These are phyloP conservation scores for Suillus bovinus DNA, from an alignment of 768 basidiomycete species.

Conservation along the genomic window DNA sequence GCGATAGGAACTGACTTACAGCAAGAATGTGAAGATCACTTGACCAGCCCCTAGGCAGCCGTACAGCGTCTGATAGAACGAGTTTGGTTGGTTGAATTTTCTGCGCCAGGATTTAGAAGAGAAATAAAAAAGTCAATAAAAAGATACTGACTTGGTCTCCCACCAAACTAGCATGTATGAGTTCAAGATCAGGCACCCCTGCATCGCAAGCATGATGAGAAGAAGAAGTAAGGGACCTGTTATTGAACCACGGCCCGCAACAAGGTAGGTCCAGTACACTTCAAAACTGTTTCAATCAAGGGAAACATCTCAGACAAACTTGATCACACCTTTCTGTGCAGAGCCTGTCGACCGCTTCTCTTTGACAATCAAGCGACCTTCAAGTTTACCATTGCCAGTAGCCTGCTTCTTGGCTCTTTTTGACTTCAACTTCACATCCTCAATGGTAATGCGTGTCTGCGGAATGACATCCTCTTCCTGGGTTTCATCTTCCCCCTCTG, in stretches of 20 bases:
- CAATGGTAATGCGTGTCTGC: constrained; percentile 23
- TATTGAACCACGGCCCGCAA: constrained; percentile 51
- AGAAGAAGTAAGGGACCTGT: constrained; percentile 54
- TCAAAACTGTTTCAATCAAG: neutral
- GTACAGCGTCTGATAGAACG: constrained; percentile 67
- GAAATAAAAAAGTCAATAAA: neutral
- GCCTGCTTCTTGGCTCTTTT: constrained; percentile 34
- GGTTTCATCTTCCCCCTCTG: constrained; percentile 34
- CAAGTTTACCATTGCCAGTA: constrained; percentile 60
- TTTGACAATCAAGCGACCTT: constrained; percentile 71
- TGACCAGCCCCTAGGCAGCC: constrained; percentile 61
- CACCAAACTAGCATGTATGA: constrained; percentile 74
- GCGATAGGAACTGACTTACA: constrained; percentile 38
- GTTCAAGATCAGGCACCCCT: constrained; percentile 59
- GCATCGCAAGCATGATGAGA: constrained; percentile 55
- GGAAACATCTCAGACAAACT: neutral
- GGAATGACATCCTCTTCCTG: constrained; percentile 19
- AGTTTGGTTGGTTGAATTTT: constrained; percentile 47
- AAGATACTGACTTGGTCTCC: constrained; percentile 53
- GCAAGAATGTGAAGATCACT: constrained; percentile 53
- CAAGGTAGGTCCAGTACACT: constrained; percentile 64
- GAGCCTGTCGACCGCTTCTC: constrained; percentile 72
- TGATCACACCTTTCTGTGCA: constrained; percentile 45
- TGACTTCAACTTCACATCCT: constrained; percentile 41
- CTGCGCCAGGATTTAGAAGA: constrained; percentile 25